Evolutionary conservation across 768 basidiomycete species (phyloP), one percentile per base, ranked within the genome.

Genomic region (Asterophora lycoperdoides): DNA sequence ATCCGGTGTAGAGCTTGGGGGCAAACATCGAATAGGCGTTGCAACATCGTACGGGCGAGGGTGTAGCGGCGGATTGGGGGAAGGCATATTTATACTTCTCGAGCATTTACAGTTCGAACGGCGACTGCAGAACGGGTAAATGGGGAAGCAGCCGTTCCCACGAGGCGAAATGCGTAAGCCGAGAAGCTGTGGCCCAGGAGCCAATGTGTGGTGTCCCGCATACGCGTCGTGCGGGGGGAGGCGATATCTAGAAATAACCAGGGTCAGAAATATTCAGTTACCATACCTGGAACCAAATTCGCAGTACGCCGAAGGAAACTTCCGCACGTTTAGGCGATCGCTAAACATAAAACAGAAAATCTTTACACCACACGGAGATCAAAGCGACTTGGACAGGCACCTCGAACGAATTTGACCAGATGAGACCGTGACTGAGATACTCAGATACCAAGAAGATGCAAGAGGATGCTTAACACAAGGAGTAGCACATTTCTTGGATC

Each of bases 1-100:
- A 73, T 67, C 19, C 67, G 63, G 42, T 70, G 67, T 30, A 74
- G 53, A 17, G 70, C 52, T 51, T 68, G 62, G 11, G 55, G 62
- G n/a, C 70, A 64, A 35, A 61, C 59, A 28, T 64, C 52, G 41
- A 68, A 53, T 26, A 69, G 52, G 49, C 64, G 57, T 40, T 46
- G 47, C 51, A 64, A 48, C 71, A 76, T 73, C 15, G 18, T 42
- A 33, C 32, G 34, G 44, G 45, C 9, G 28, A 15, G 29, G 59
- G 58, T 49, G 37, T 45, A 19, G 47, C 35, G 30, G 46, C 56
- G 36, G 38, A 48, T 43, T 17, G 30, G 26, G 23, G 58, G 51
- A 42, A 52, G 48, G 50, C 48, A 49, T 49, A 54, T 57, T 53
- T 58, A 55, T 55, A 55, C 44, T 26, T 32, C 41, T 19, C 15